Evolutionary conservation across 2,329 filamentous ascomycete species (phyloP), one percentile per base, ranked within the genome.

Genomic region (Epichloe aotearoae): DNA sequence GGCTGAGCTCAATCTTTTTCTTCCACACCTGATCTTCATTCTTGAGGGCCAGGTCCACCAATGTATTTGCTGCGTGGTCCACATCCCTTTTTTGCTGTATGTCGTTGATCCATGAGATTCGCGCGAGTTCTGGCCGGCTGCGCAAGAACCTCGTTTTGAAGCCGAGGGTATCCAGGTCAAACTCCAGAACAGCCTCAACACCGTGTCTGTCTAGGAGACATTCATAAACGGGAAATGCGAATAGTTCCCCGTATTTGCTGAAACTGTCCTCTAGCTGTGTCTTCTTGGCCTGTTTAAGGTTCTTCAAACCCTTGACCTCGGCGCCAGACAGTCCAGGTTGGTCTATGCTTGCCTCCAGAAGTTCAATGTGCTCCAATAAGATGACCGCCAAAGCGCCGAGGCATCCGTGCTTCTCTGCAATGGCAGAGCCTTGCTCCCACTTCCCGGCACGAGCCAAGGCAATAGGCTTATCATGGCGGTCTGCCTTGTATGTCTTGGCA

Each of bases 41-140:
- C 47, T 76, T 74, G 19, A 83, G 70, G 0, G 87, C 89, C 19
- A 90, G 74, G 7, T 79, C 72, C 42, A 86, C 72, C 45, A 98
- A 74, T 0, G 83, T 84, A 41, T 80, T 70, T 5, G 84, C 83
- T 11, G 91, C 90, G 51, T 80, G 77, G 12, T 79, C 73, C 55
- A 88, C 88, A 59, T 95, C 82, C 52, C 82, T 75, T 62, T 93
- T 86, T 23, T 79, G 76, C 53, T 82, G 75, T 7, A 97, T 77
- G 62, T 97, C 90, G 63, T 98, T 94, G 69, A 98, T 95, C 93
- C 93, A 98, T 46, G 84, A 83, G 43, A 98, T 75, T 59, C 88
- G 88, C 30, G 84, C 83, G 54, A 88, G 80, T 54, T 82, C 76
- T 0, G 82, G 77, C 55, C 82, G 79, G 50, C 79, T 82, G 41